Evolutionary conservation across 2,329 filamentous ascomycete genomes (phyloP), one percentile per base, ranked within the genome.

Genomic region (Hypoxylon sp.): DNA sequence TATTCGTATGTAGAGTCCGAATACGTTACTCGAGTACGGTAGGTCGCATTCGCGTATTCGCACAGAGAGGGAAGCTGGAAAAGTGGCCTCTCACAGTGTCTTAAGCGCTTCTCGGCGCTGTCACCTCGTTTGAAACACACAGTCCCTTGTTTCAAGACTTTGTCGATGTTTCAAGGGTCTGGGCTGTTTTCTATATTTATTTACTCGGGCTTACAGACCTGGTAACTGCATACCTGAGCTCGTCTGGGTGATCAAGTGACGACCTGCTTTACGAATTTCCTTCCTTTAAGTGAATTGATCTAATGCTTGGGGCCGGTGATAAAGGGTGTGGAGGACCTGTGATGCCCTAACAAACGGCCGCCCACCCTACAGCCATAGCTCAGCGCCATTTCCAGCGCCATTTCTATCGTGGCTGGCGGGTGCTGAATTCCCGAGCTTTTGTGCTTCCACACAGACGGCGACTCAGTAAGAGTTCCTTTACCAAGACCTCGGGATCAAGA

Each of bases 61-160:
- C 26, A 42, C 20, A 42, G 38, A 15, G 9, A 40, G 5, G 40
- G 51, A 43, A 26, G 35, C 50, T 47, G 35, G 26, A 46, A 37
- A 41, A 13, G 21, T 47, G 15, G n/a, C 20, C 24, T 29, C n/a
- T 15, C 3, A 40, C 23, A 9, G 21, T 42, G 20, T 46, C n/a
- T n/a, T n/a, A n/a, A n/a, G n/a, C n/a, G n/a, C n/a, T n/a, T n/a
- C n/a, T 48, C 51, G 31, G 38, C 43, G 41, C 47, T 29, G 15
- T 40, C 41, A 20, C 33, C 13, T 35, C 29, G 18, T 27, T 45
- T 56, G 49, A 56, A 57, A 60, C 49, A n/a, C 11, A 26, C 10
- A 26, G 20, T 48, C 48, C 58, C 53, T 50, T 53, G 48, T 56
- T 60, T 53, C 48, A 57, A 48, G 45, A 23, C 41, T 40, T 42